Evolutionary conservation across 345 rosid genomes (phyloP).

Genomic region (Turnera subulata): DNA sequence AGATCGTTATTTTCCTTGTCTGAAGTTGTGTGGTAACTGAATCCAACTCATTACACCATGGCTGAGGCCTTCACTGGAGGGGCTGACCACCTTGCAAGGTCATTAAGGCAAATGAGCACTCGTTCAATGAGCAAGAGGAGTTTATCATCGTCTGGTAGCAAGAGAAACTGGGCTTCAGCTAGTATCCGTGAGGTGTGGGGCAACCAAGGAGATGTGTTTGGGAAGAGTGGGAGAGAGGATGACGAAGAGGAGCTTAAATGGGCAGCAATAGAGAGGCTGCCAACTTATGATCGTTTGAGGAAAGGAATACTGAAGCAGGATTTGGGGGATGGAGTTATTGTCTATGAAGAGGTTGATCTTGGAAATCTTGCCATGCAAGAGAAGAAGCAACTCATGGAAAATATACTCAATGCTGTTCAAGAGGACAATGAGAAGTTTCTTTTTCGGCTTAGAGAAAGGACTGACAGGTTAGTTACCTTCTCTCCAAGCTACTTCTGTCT

Average conservation of each 20-base stretch:
- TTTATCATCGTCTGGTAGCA: constrained; percentile 27
- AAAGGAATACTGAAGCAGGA: constrained; percentile 61
- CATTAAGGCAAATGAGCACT: constrained; percentile 17
- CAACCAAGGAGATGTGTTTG: constrained; percentile 33
- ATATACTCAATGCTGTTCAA: constrained; percentile 55
- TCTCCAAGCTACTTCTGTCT: too few species aligned
- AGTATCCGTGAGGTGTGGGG: constrained; percentile 46
- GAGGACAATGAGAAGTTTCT: constrained; percentile 82
- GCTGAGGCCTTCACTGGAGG: constrained; percentile 26
- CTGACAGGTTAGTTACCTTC: constrained; percentile 25
- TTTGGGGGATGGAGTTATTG: constrained; percentile 44
- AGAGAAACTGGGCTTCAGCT: constrained; percentile 33
- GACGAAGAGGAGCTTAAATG: constrained; percentile 86
- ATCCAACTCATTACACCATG: constrained; percentile 15
- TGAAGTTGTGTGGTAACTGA: neutral
- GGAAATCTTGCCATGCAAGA: constrained; percentile 53
- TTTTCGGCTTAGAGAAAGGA: constrained; percentile 52
- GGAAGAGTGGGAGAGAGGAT: constrained; percentile 34
- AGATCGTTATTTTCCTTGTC: too few species aligned
- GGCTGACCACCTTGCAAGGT: constrained; percentile 24
- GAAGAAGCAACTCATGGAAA: constrained; percentile 61
- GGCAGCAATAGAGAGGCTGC: constrained; percentile 94
- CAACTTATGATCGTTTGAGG: constrained; percentile 70
- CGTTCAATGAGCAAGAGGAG: constrained; percentile 40
- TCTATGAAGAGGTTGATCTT: constrained; percentile 54